phyloP scores from a whole-genome alignment of 306 rosid genomes.

The Begonia masoniana region DNA sequence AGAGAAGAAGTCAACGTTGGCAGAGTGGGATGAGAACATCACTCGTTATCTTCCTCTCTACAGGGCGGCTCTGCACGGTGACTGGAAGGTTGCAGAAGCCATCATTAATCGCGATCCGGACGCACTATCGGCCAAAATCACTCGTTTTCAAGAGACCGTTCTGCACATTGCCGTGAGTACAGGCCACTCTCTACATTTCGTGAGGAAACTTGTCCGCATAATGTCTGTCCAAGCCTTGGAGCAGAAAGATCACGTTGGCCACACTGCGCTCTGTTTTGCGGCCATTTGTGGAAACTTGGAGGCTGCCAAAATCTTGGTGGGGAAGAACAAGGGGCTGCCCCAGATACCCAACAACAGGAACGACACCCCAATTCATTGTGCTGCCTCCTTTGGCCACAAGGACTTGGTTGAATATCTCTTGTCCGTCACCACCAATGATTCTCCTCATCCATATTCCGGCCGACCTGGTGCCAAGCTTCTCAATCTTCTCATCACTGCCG shows the following conservation, averaged over 20 bases:
- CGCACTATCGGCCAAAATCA: background rate
- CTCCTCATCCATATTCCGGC: background rate
- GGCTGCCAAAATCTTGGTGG: background rate
- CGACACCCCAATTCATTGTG: conserved; percentile 5
- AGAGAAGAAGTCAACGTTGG: background rate
- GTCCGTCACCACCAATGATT: background rate
- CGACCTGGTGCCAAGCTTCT: conserved; percentile 6
- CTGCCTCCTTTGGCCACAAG: conserved; percentile 6
- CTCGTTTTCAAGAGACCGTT: background rate
- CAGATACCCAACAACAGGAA: background rate
- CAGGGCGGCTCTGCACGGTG: background rate
- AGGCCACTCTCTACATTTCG: background rate
- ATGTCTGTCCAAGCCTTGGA: background rate
- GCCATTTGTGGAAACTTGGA: background rate
- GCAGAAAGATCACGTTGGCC: background rate
- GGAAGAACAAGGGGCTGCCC: background rate
- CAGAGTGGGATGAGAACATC: background rate
- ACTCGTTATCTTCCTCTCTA: background rate
- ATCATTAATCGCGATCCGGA: background rate
- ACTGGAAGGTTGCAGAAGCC: background rate
- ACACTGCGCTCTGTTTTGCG: background rate
- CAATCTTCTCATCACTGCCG: conserved; percentile 6
- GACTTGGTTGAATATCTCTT: conserved; percentile 4
- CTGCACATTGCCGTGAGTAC: conserved; percentile 2
- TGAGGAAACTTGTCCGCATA: background rate